phyloP scores from a whole-genome alignment of 2,329 filamentous ascomycete species.

The Coniochaeta ligniaria region DNA sequence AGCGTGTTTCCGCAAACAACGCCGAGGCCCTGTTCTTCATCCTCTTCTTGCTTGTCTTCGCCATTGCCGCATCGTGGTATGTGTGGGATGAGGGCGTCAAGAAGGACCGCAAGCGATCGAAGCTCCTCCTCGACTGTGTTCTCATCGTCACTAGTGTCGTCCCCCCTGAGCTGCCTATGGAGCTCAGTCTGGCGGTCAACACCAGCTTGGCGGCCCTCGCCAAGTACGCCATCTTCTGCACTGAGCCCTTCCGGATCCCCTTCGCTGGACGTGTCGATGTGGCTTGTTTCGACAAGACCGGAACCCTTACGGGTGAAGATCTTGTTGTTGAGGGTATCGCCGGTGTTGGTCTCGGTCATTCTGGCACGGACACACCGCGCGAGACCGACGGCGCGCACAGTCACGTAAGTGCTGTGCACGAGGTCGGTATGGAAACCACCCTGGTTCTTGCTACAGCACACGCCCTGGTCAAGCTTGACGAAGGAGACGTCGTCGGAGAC shows the following conservation, averaged over 20 bases:
- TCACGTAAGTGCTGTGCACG: constrained; percentile 62
- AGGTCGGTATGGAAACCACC: constrained; percentile 74
- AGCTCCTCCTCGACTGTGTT: constrained; percentile 94
- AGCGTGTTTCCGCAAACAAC: constrained; percentile 98
- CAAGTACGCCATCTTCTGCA: constrained; percentile 96
- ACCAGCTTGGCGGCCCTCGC: constrained; percentile 91
- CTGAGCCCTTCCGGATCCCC: constrained; percentile 96
- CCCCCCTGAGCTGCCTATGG: constrained; percentile 97
- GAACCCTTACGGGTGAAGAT: constrained; percentile 92
- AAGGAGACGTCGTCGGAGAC: constrained; percentile 94
- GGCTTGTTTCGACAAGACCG: constrained; percentile 98
- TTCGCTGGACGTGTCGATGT: constrained; percentile 93
- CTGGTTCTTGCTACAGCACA: constrained; percentile 92
- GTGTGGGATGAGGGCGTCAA: constrained; percentile 96
- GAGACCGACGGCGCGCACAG: constrained; percentile 80
- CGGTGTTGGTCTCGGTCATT: constrained; percentile 68
- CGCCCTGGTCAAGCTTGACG: constrained; percentile 90
- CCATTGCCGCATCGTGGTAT: constrained; percentile 96
- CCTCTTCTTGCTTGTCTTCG: constrained; percentile 91
- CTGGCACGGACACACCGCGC: constrained; percentile 54
- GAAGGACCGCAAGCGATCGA: constrained; percentile 93
- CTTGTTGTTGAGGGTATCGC: constrained; percentile 96
- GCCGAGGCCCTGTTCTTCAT: constrained; percentile 96
- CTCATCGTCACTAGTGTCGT: constrained; percentile 97
- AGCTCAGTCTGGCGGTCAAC: constrained; percentile 93